phyloP scores from a whole-genome alignment of 2,329 filamentous ascomycete species.

The Xylaria sp. region DNA sequence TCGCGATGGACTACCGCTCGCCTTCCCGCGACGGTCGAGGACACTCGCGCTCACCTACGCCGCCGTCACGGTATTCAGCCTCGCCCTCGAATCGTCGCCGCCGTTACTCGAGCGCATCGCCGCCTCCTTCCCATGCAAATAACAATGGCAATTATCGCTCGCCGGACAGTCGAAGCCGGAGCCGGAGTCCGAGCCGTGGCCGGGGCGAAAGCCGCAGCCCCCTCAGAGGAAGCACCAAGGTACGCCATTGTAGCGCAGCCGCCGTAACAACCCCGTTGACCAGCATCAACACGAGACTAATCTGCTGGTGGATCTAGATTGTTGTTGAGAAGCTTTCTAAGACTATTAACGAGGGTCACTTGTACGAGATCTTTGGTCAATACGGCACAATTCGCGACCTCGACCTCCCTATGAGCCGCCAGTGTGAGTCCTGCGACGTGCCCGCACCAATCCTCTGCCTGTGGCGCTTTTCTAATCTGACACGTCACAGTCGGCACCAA shows the following conservation, averaged over 20 bases:
- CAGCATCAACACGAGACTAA: not conserved
- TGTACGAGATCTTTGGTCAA: conserved; percentile 89
- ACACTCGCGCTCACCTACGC: conserved; percentile 49
- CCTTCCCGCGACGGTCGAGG: conserved; percentile 47
- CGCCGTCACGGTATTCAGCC: conserved; percentile 53
- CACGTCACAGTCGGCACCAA: conserved; percentile 78
- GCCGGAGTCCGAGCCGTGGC: conserved; percentile 42
- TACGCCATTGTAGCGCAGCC: conserved; percentile 23
- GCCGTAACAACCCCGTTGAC: not conserved
- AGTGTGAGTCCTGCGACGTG: conserved; percentile 64
- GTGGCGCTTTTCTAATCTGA: conserved; percentile 20
- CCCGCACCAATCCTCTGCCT: not conserved
- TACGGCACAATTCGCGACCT: conserved; percentile 89
- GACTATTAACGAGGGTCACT: conserved; percentile 88
- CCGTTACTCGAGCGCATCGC: conserved; percentile 46
- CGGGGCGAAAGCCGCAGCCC: conserved; percentile 46
- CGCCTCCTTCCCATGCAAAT: conserved; percentile 46
- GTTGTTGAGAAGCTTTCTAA: conserved; percentile 96
- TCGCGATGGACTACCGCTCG: conserved; percentile 47
- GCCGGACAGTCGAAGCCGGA: conserved; percentile 40
- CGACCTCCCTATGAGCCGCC: conserved; percentile 88
- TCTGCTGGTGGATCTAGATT: conserved; percentile 66
- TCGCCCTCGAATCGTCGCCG: conserved; percentile 49
- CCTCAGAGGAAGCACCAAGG: conserved; percentile 49
- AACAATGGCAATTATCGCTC: conserved; percentile 51